Evolutionary conservation across 306 rosid species (phyloP), one percentile per base, ranked within the genome.

Genomic region (Prunus campanulata): DNA sequence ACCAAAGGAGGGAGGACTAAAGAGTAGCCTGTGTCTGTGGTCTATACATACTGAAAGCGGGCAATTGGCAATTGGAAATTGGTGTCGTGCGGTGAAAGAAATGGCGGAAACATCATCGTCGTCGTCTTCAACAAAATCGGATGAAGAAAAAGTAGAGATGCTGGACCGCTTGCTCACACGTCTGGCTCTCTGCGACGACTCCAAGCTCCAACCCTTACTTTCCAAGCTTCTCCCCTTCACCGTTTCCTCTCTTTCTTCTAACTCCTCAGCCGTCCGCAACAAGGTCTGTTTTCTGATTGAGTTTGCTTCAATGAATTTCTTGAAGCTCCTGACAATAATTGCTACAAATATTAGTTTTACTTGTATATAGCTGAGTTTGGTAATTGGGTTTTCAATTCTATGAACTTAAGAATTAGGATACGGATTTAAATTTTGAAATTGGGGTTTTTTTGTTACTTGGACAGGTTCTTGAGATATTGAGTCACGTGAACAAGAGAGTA

Each of bases 401-500:
- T 13, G 11, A 4, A 68, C 35, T 16, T 56, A 20, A 6, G 24
- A 6, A 11, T 20, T 56, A 6, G 27, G 62, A 56, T 19, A 19
- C 25, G 27, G 27, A 54, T 54, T 47, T 18, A 66, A 68, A 44
- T 29, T 48, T 56, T 27, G 49, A 44, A 29, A 72, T 57, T 42
- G 39, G 32, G 66, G 5, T 13, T 59, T 39, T 13, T 30, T 49
- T 39, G 50, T 35, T 27, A 35, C 39, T 48, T 12, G 27, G 44
- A 29, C 85, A 95, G 98, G 98, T 95, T 79, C 90, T 95, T 71
- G 98, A 95, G 90, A 95, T 95, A 78, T 85, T 95, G 91, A 90
- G 95, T 82, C 98, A 94, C n/a, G 92, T 94, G 57, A 94, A 94
- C 88, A 92, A 94, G 88, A 88, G 98, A 86, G 98, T 94, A 81